Evolutionary conservation across 441 rosid species (phyloP).

Genomic region (Cnidoscolus chayamansa): DNA sequence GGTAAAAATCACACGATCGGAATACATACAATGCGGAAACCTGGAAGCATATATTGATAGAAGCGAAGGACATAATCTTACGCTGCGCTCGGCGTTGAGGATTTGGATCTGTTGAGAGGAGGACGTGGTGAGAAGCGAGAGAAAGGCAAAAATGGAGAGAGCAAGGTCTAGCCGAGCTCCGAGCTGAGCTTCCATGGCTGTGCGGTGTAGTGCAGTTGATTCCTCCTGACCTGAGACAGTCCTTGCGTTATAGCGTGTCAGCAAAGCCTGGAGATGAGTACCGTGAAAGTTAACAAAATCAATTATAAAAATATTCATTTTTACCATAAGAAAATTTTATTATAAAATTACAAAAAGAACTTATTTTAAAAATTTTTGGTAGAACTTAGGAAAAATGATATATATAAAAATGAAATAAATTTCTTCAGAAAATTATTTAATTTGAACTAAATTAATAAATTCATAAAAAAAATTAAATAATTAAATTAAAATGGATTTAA

Average conservation of each 20-base stretch:
- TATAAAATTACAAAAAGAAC: too few species aligned
- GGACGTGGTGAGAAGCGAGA: slow-evolving; percentile 44
- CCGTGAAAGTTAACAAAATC: too few species aligned
- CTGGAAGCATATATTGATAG: neutral
- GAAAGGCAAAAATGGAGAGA: slow-evolving; percentile 11
- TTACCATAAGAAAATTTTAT: too few species aligned
- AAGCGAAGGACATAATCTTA: slow-evolving; percentile 30
- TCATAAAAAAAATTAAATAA: too few species aligned
- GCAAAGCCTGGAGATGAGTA: neutral
- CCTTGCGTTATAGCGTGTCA: neutral
- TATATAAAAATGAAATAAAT: too few species aligned
- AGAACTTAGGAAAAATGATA: too few species aligned
- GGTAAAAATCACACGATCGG: neutral
- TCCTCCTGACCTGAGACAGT: neutral
- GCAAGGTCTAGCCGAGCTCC: slow-evolving; percentile 30
- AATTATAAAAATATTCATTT: too few species aligned
- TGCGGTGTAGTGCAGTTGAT: neutral
- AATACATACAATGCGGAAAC: neutral
- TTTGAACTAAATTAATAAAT: too few species aligned
- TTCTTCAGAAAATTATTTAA: too few species aligned
- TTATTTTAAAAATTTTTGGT: too few species aligned
- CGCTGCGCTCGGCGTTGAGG: slow-evolving; percentile 91
- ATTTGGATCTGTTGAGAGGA: slow-evolving; percentile 58
- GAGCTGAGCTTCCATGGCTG: slow-evolving; percentile 43
- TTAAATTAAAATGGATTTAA: too few species aligned